Evolutionary conservation across 2,329 filamentous ascomycete genomes (phyloP).

Genomic region (Kalmusia sp.): DNA sequence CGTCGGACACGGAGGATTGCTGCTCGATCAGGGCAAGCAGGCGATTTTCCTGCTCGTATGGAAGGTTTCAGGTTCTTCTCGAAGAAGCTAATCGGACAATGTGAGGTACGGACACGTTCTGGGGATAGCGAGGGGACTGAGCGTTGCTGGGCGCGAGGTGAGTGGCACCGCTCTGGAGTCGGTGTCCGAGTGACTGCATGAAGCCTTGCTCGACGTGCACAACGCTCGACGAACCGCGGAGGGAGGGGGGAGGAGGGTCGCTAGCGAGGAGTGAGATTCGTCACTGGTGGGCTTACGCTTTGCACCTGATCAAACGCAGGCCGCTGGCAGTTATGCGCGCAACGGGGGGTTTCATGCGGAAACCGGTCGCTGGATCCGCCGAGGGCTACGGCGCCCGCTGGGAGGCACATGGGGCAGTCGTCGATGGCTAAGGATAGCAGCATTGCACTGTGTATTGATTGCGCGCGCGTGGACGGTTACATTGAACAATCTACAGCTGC

Average conservation of each 20-base stretch:
- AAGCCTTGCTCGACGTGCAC: constrained; percentile 20
- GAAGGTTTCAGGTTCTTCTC: constrained; percentile 30
- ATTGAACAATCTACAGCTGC: constrained; percentile 5
- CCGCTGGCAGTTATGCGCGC: too few species aligned
- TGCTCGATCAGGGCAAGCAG: neutral
- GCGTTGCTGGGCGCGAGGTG: neutral
- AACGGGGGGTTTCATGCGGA: too few species aligned
- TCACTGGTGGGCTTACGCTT: neutral
- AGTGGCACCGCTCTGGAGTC: constrained; percentile 21
- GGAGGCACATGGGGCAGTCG: neutral
- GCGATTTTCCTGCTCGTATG: constrained; percentile 15
- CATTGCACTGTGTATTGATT: neutral
- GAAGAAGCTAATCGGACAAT: constrained; percentile 27
- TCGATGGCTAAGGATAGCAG: constrained; percentile 2
- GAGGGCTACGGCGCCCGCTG: too few species aligned
- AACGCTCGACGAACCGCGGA: constrained; percentile 5
- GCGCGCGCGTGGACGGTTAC: constrained; percentile 2
- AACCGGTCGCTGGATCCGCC: neutral
- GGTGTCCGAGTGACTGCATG: constrained; percentile 39
- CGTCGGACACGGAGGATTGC: constrained; percentile 4
- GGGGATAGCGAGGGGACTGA: constrained; percentile 10
- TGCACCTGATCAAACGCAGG: neutral
- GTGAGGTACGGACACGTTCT: constrained; percentile 18
- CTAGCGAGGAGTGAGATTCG: constrained; percentile 28
- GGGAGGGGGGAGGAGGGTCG: too few species aligned